Conservation (phyloP, 1,139 yeast species). For the Taiozyma sp. region DNA sequence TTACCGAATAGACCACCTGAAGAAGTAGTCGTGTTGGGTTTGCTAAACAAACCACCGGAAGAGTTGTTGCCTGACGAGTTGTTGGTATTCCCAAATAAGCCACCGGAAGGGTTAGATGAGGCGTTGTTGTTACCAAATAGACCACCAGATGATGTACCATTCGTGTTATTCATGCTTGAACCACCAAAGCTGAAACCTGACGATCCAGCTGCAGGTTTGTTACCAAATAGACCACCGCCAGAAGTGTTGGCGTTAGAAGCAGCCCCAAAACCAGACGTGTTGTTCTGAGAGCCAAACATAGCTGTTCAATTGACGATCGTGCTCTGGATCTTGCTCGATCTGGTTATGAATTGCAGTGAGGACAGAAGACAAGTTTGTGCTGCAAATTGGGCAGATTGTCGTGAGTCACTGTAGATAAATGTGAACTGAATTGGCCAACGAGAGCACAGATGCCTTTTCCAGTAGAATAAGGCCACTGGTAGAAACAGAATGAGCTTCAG, state of each 20-base stretch:
- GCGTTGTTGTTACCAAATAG: conserved; percentile 2
- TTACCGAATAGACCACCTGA: conserved; percentile 2
- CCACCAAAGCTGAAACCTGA: conserved; percentile 17
- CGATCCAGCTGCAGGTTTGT: conserved; percentile 2
- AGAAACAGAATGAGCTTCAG: neutral
- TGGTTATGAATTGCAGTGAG: neutral
- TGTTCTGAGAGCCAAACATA: conserved; percentile 1
- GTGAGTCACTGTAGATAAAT: neutral
- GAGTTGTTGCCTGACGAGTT: conserved; percentile 1
- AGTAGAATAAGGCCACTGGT: neutral
- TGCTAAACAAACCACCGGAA: conserved; percentile 19
- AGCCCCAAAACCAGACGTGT: neutral
- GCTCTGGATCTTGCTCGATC: neutral
- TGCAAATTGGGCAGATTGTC: neutral
- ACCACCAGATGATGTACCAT: neutral
- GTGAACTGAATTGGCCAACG: neutral
- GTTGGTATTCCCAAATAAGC: conserved; percentile 13
- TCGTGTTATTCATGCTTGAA: conserved; percentile 7
- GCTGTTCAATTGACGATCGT: neutral
- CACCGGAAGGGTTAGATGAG: conserved; percentile 3
- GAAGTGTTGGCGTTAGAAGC: neutral
- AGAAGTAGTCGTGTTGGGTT: conserved; percentile 1
- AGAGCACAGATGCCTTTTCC: neutral
- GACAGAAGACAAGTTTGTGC: neutral
- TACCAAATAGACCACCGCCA: conserved; percentile 6